A percentile compares a stretch with the other conserved stretches of the same genome.
These are phyloP conservation scores for Eragrostis nindensis DNA, from an alignment of 176 grass and related monocot genomes.

Conservation along the genomic window DNA sequence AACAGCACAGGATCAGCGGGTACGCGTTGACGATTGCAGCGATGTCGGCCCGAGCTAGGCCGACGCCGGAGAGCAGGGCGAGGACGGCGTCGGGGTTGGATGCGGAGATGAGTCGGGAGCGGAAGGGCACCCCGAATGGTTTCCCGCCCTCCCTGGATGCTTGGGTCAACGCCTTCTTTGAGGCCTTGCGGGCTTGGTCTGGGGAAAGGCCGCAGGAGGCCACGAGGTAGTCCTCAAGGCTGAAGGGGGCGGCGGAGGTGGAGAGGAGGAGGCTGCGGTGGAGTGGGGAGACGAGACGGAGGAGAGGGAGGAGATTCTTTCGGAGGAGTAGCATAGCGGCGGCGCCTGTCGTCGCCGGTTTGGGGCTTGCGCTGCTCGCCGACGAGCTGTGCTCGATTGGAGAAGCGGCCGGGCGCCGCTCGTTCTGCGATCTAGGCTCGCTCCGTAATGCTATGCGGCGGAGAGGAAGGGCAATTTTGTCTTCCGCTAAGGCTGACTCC, in stretches of 20 bases:
- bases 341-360: background rate
- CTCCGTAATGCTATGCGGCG: no score
- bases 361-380: no score
- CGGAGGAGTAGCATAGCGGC: constrained; percentile 16
- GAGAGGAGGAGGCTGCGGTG: background rate
- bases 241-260: constrained; percentile 18
- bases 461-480: no score
- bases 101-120: constrained; percentile 10
- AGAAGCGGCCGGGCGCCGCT: no score
- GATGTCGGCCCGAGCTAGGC: constrained; percentile 40
- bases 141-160: background rate
- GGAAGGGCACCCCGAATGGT: no score
- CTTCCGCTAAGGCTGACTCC: no score
- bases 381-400: no score
- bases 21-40: constrained; percentile 15
- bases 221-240: constrained; percentile 52
- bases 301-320: constrained; percentile 5
- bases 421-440: no score
- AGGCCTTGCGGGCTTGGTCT: constrained; percentile 2
- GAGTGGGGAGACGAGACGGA: background rate
- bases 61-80: constrained; percentile 26
- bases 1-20: constrained; percentile 18
- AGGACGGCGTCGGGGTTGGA: constrained; percentile 38
- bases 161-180: background rate
- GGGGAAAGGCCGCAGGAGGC: constrained; percentile 41